Evolutionary conservation across 1,139 yeast genomes (phyloP).

Genomic region (Geotrichum bryndzae): DNA sequence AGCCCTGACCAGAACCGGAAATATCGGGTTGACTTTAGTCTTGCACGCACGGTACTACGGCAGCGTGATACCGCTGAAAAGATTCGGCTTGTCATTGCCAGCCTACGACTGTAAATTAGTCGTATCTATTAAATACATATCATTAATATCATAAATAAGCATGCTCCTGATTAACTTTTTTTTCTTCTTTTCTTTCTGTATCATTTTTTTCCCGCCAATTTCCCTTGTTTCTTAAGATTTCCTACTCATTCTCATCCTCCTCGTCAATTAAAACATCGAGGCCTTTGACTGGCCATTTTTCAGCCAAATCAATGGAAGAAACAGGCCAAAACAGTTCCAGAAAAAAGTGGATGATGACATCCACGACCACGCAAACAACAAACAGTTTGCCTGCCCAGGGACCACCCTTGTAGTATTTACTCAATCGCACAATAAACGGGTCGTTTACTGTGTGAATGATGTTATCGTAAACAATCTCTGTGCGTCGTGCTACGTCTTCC

Average conservation of each 20-base stretch:
- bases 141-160: background rate
- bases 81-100: conserved; percentile 3
- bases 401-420: conserved; percentile 67
- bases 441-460: conserved; percentile 30
- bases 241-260: background rate
- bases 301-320: conserved; percentile 59
- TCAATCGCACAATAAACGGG: conserved; percentile 49
- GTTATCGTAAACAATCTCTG: conserved; percentile 68
- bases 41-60: background rate
- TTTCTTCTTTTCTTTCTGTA: background rate
- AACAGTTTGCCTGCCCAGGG: conserved; percentile 79
- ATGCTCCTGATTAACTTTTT: background rate
- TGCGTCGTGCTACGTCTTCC: conserved; percentile 80
- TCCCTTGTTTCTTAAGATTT: background rate
- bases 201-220: background rate
- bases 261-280: background rate
- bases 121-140: background rate
- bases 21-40: background rate
- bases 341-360: conserved; percentile 55
- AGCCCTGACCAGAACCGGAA: background rate
- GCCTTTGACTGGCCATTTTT: conserved; percentile 62
- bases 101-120: conserved; percentile 1
- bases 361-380: conserved; percentile 73
- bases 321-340: conserved; percentile 71
- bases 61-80: conserved; percentile 6